These are phyloP conservation scores for Friedmanniomyces simplex DNA, from an alignment of 495 filamentous ascomycete species.

Conservation along the genomic window DNA sequence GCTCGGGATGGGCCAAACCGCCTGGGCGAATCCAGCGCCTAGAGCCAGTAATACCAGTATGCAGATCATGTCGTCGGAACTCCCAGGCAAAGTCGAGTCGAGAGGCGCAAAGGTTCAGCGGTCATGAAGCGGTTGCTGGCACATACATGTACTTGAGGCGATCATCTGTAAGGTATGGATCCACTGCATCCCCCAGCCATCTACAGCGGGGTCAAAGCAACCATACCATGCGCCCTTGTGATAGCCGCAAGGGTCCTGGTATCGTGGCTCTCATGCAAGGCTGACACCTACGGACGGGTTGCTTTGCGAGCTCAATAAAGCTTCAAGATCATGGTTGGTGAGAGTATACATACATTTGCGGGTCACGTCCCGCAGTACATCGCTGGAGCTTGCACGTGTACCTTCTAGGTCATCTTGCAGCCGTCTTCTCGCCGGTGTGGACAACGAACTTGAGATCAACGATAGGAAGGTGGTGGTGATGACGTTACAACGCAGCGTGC, in stretches of 20 bases:
- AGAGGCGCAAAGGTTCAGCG: too few species aligned
- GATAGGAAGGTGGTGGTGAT: background rate
- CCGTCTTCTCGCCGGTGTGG: too few species aligned
- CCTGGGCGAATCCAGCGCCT: conserved; percentile 14
- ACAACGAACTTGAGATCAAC: too few species aligned
- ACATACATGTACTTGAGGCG: background rate
- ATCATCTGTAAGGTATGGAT: background rate
- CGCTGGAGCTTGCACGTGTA: too few species aligned
- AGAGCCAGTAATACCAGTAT: background rate
- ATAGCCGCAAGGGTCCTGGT: background rate
- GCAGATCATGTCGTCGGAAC: background rate
- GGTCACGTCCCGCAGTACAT: too few species aligned
- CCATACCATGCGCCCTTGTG: background rate
- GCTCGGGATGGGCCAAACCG: conserved; percentile 52
- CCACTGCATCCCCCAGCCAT: background rate
- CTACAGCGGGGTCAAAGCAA: background rate
- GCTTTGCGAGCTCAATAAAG: too few species aligned
- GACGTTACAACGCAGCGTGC: background rate
- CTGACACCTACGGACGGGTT: too few species aligned
- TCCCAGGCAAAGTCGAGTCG: background rate
- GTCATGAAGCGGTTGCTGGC: background rate
- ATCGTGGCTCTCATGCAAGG: too few species aligned
- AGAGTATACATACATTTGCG: too few species aligned
- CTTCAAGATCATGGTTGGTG: too few species aligned
- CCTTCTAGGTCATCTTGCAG: too few species aligned